Percentiles rank a stretch among this genome's conserved stretches.
Evolutionary conservation across 805 yeast genomes (phyloP).

Genomic region (Saturnispora halmiae): DNA sequence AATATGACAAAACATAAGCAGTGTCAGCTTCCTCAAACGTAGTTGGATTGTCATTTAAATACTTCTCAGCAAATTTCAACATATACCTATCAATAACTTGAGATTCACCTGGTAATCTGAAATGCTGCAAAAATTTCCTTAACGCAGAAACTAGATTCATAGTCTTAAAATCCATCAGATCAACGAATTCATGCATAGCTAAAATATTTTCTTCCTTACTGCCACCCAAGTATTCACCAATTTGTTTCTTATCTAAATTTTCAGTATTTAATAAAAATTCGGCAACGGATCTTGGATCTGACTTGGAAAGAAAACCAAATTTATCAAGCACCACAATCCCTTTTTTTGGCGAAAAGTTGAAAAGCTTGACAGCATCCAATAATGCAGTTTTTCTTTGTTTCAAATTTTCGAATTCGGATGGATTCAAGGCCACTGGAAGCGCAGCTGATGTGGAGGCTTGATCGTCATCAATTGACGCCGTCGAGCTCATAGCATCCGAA

Average conservation of each 20-base stretch:
- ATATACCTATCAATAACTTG: slow-evolving; percentile 95
- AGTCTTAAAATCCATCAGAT: slow-evolving; percentile 66
- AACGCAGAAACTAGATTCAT: slow-evolving; percentile 75
- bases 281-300: slow-evolving; percentile 64
- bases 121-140: slow-evolving; percentile 74
- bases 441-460: slow-evolving; percentile 59
- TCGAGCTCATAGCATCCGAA: slow-evolving; percentile 24
- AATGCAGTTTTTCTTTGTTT: slow-evolving; percentile 78
- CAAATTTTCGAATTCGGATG: slow-evolving; percentile 63
- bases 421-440: slow-evolving; percentile 33
- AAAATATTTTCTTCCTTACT: slow-evolving; percentile 70
- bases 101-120: slow-evolving; percentile 95
- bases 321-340: slow-evolving; percentile 60
- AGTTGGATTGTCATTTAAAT: slow-evolving; percentile 79
- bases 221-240: slow-evolving; percentile 92
- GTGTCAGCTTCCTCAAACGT: slow-evolving; percentile 88
- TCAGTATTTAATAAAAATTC: slow-evolving; percentile 56
- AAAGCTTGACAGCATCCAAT: slow-evolving; percentile 65
- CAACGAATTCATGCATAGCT: slow-evolving; percentile 90
- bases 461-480: slow-evolving; percentile 17
- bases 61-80: slow-evolving; percentile 94
- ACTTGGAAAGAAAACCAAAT: slow-evolving; percentile 52
- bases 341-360: slow-evolving; percentile 76
- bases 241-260: slow-evolving; percentile 68
- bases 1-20: slow-evolving; percentile 85